Base-by-base conservation (phyloP, 495 filamentous ascomycete genomes). In the Penicillium alfredii region DNA sequence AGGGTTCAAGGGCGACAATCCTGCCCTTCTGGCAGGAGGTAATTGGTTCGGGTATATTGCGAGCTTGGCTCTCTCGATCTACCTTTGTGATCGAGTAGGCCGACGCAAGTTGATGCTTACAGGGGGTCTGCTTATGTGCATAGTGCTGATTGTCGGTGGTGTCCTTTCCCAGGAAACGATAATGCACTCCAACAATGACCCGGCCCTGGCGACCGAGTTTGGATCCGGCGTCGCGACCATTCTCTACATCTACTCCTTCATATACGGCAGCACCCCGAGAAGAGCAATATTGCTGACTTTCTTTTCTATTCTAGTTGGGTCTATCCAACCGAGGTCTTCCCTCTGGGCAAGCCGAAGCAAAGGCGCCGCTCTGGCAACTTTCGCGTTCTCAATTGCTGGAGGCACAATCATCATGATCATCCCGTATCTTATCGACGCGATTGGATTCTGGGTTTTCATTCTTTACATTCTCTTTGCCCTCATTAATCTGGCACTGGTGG, bases 331-430 rank as follows among this genome's bases (percentile, higher is more conserved):
- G 44, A 42, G 18, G 34, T 47, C 4, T 47, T 47, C 18, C 44
- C 38, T 0, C 33, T 47, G 3, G 45, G n/a, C 35, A 15, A 42
- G 38, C 30, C 61, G 66, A 23, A 61, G 59, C 19, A 60, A 70
- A 48, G 67, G 65, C 5, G 61, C 65, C 22, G 63, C 64, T 11
- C 61, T 66, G 42, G 60, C 63, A 4, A 67, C 71, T 10, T 61
- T 65, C 11, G 65, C 65, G 16, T 71, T 68, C 60, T 67, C 69
- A 2, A 60, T 73, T 39, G 70, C 64, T 14, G 66, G 66, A 8
- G 66, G 65, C 14, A 55, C 57, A 21, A 61, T 66, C 29, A 61
- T 60, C 18, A 50, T 63, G 42, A 60, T 69, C 37, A 61, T 63
- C 28, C 66, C 63, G 8, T 68, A 68, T 40, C 53, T 66, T 15